phyloP scores from a whole-genome alignment of 2,329 filamentous ascomycete genomes.

The Capronia coronata region DNA sequence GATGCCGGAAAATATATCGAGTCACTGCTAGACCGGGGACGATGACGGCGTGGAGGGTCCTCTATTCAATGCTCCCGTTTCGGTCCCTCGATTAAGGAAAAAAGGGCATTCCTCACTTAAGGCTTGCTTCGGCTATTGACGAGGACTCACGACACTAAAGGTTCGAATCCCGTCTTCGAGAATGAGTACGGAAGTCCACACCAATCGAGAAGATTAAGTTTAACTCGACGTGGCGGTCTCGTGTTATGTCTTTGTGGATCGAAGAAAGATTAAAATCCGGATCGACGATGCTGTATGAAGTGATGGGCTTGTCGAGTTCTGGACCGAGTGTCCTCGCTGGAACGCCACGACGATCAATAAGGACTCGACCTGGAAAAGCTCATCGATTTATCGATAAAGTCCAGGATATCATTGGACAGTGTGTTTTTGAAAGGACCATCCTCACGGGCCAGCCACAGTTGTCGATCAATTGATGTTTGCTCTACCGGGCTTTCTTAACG shows the following conservation, averaged over 20 bases:
- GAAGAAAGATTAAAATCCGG: background rate
- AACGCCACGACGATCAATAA: constrained; percentile 1
- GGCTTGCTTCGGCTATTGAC: too few relatives aligned
- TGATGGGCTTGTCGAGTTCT: constrained; percentile 6
- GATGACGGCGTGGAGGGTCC: background rate
- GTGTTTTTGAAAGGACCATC: background rate
- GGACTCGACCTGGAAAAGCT: background rate
- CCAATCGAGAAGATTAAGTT: too few relatives aligned
- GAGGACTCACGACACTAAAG: too few relatives aligned
- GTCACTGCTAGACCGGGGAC: background rate
- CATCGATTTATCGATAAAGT: background rate
- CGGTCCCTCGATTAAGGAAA: too few relatives aligned
- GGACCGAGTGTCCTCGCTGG: constrained; percentile 7
- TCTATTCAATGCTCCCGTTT: background rate
- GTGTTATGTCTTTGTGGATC: background rate
- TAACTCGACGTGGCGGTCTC: background rate
- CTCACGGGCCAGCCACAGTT: background rate
- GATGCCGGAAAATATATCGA: background rate
- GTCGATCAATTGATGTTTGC: background rate
- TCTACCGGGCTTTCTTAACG: background rate
- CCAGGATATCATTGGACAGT: background rate
- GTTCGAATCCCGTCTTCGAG: too few relatives aligned
- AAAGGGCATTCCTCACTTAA: too few relatives aligned
- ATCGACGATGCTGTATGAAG: constrained; percentile 3
- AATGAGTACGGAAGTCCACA: too few relatives aligned